Evolutionary conservation across 768 basidiomycete genomes (phyloP).

Genomic region (Tylopilus balloui): DNA sequence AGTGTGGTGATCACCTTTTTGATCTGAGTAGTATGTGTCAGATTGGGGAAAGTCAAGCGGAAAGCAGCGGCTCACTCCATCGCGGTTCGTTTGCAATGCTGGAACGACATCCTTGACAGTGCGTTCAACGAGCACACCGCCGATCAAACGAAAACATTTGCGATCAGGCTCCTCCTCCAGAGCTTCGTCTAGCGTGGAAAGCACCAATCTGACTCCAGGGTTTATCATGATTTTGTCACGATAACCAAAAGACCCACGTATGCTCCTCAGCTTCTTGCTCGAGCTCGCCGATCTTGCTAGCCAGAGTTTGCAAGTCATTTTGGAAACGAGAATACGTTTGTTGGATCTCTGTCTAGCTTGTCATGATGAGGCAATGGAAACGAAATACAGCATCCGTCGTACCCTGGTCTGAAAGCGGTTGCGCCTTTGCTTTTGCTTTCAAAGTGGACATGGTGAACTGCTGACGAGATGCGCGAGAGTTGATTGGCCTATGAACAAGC

Average conservation of each 20-base stretch:
- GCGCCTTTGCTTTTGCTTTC: conserved; percentile 57
- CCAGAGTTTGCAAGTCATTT: conserved; percentile 86
- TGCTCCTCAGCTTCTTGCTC: conserved; percentile 97
- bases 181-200: conserved; percentile 81
- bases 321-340: conserved; percentile 77
- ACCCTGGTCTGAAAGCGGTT: conserved; percentile 71
- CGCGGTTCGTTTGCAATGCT: conserved; percentile 80
- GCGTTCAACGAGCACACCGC: conserved; percentile 91
- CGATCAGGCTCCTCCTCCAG: conserved; percentile 80
- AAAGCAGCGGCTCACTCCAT: conserved; percentile 57
- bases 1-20: conserved; percentile 73
- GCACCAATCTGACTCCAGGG: conserved; percentile 61
- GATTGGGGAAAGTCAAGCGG: neutral
- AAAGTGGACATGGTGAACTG: conserved; percentile 41
- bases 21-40: conserved; percentile 50
- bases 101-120: conserved; percentile 95
- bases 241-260: conserved; percentile 49
- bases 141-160: conserved; percentile 95
- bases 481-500: conserved; percentile 24
- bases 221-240: conserved; percentile 1
- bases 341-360: conserved; percentile 72
- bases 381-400: conserved; percentile 17
- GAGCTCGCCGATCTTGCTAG: conserved; percentile 92
- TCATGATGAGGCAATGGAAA: conserved; percentile 34
- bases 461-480: conserved; percentile 12